Conservation (phyloP, 345 rosid species). For the Crucihimalaya himalaica region DNA sequence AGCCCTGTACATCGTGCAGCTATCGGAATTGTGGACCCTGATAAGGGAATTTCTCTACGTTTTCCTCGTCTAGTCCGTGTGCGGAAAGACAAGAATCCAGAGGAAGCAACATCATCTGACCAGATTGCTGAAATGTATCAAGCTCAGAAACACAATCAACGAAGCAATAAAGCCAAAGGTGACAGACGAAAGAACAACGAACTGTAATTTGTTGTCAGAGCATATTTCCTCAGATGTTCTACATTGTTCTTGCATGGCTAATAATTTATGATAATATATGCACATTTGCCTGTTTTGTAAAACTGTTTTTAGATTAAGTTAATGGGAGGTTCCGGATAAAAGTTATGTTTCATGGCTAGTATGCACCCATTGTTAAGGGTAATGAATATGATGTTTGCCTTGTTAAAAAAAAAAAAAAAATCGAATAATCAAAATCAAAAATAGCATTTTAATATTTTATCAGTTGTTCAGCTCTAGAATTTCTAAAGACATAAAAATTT, state of each 20-base stretch:
- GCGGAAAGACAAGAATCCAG: slow-evolving; percentile 82
- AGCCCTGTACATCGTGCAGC: slow-evolving; percentile 96
- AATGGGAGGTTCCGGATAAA: neutral
- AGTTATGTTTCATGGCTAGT: neutral
- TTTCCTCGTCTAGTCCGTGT: slow-evolving; percentile 86
- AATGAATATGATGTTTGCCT: no score
- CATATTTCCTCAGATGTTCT: neutral
- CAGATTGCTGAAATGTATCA: slow-evolving; percentile 90
- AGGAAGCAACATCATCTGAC: slow-evolving; percentile 79
- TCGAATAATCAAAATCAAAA: no score
- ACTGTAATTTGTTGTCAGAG: slow-evolving; percentile 5
- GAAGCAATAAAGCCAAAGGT: slow-evolving; percentile 55
- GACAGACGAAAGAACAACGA: slow-evolving; percentile 75
- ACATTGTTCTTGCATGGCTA: neutral
- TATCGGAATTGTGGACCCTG: slow-evolving; percentile 72
- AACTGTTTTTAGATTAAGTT: neutral
- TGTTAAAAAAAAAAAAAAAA: no score
- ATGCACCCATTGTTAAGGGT: no score
- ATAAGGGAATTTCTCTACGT: slow-evolving; percentile 90
- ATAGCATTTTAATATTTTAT: no score
- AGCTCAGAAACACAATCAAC: slow-evolving; percentile 75
- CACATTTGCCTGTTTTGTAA: slow-evolving; percentile 19
- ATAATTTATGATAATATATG: no score
- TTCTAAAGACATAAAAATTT: neutral
- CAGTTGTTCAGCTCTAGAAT: no score